phyloP scores from a whole-genome alignment of 2,329 filamentous ascomycete species.

The Simplicillium aogashimaense region DNA sequence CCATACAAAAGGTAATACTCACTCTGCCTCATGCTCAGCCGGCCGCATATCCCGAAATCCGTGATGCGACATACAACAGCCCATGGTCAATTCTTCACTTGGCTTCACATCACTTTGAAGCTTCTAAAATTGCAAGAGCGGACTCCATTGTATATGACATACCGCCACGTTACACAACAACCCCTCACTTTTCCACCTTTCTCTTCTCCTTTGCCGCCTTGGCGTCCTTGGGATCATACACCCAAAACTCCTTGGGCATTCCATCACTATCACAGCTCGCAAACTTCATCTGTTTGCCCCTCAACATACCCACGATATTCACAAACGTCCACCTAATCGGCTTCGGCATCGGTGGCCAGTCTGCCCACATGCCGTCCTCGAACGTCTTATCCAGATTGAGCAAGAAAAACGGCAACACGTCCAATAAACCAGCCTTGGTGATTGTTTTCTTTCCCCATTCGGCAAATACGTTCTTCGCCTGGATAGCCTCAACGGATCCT shows the following conservation, averaged over 20 bases:
- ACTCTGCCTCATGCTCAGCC: too few relatives aligned
- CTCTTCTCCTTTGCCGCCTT: conserved; percentile 5
- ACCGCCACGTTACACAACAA: too few relatives aligned
- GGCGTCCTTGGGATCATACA: conserved; percentile 21
- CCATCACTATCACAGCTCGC: conserved; percentile 48
- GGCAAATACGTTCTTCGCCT: conserved; percentile 43
- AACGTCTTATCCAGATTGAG: conserved; percentile 50
- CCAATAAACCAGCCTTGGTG: conserved; percentile 47
- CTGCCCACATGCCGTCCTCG: conserved; percentile 49
- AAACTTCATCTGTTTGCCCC: conserved; percentile 55
- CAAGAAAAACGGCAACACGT: conserved; percentile 56
- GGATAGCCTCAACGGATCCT: conserved; percentile 31
- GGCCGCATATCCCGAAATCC: too few relatives aligned
- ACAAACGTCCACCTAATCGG: conserved; percentile 49
- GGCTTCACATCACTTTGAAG: too few relatives aligned
- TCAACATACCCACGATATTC: conserved; percentile 46
- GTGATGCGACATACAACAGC: too few relatives aligned
- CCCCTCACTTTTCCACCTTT: background rate
- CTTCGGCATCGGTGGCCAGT: conserved; percentile 56
- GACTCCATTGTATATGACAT: too few relatives aligned
- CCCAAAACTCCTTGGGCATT: conserved; percentile 42
- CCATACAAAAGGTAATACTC: too few relatives aligned
- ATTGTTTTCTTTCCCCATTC: conserved; percentile 54
- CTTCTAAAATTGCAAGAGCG: too few relatives aligned
- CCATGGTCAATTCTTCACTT: too few relatives aligned